Percentiles rank a stretch among this genome's conserved stretches.
These are phyloP conservation scores for rapeseed (Brassica napus) DNA, from an alignment of 345 rosid species.

Conservation along the genomic window DNA sequence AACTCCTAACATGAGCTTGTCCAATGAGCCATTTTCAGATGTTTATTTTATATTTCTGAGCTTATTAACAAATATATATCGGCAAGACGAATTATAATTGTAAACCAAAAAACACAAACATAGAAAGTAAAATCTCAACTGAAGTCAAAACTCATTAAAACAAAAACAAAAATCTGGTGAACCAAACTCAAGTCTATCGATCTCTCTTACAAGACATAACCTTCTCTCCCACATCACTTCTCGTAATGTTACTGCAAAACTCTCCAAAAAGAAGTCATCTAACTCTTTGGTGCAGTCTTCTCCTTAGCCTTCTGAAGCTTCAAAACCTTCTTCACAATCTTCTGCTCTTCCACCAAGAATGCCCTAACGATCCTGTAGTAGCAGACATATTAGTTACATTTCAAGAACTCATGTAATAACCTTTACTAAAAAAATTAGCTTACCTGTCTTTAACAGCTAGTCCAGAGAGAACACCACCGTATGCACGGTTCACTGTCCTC, in stretches of 20 bases:
- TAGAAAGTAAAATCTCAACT: neutral
- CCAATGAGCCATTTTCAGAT: neutral
- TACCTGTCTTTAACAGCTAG: slow-evolving; percentile 82
- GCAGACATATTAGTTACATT: neutral
- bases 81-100: neutral
- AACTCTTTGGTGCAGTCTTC: slow-evolving; percentile 54
- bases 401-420: neutral
- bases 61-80: neutral
- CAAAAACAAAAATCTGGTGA: slow-evolving; percentile 15
- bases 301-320: slow-evolving; percentile 64
- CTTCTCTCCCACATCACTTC: neutral
- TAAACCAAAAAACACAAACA: neutral
- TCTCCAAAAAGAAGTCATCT: neutral
- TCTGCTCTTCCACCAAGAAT: slow-evolving; percentile 72
- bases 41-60: neutral
- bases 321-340: slow-evolving; percentile 74
- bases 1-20: neutral
- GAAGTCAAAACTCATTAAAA: neutral
- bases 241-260: slow-evolving; percentile 4
- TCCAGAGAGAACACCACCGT: slow-evolving; percentile 80
- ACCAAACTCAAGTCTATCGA: slow-evolving; percentile 8
- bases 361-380: slow-evolving; percentile 59
- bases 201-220: neutral
- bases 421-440: neutral
- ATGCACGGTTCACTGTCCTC: slow-evolving; percentile 79